Conservation (phyloP, 1,284 basidiomycete species). For the Cryptococcus maquisensis region DNA sequence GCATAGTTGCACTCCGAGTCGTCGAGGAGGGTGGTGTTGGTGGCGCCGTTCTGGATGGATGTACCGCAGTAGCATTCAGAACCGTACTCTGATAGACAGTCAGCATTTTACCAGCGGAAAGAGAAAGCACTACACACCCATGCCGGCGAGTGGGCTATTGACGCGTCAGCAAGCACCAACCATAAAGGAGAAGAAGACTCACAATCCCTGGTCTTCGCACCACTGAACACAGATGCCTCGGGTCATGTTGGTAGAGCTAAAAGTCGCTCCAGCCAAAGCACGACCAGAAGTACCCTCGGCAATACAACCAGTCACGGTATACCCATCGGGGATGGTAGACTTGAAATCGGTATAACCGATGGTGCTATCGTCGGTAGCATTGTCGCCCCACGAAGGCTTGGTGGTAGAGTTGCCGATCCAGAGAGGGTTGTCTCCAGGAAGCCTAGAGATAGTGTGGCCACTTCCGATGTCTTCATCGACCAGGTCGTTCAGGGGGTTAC, state of each 20-base stretch:
- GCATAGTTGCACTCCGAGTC: constrained; percentile 17
- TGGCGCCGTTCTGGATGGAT: constrained; percentile 28
- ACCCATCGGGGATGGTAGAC: constrained; percentile 35
- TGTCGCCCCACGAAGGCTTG: constrained; percentile 26
- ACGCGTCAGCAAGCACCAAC: too few species aligned
- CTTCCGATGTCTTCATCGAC: constrained; percentile 45
- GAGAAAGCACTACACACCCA: constrained; percentile 1
- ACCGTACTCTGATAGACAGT: constrained; percentile 19
- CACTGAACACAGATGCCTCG: constrained; percentile 21
- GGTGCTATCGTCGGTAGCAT: constrained; percentile 22
- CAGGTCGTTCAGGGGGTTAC: constrained; percentile 34
- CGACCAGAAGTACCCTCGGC: constrained; percentile 32
- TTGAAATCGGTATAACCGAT: constrained; percentile 24
- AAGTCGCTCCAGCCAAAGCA: constrained; percentile 21
- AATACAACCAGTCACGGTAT: constrained; percentile 37
- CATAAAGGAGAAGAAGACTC: neutral
- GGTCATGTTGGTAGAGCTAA: constrained; percentile 25
- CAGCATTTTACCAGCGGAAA: neutral
- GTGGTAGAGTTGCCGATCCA: constrained; percentile 32
- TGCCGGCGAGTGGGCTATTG: constrained; percentile 20
- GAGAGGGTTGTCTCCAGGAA: constrained; percentile 47
- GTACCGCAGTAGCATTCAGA: constrained; percentile 30
- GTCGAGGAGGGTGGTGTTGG: constrained; percentile 24
- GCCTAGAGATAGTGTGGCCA: constrained; percentile 25
- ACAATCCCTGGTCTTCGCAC: constrained; percentile 24